Conservation (phyloP, 371 early-diverging fungal genomes). For the Funneliformis caledonium region DNA sequence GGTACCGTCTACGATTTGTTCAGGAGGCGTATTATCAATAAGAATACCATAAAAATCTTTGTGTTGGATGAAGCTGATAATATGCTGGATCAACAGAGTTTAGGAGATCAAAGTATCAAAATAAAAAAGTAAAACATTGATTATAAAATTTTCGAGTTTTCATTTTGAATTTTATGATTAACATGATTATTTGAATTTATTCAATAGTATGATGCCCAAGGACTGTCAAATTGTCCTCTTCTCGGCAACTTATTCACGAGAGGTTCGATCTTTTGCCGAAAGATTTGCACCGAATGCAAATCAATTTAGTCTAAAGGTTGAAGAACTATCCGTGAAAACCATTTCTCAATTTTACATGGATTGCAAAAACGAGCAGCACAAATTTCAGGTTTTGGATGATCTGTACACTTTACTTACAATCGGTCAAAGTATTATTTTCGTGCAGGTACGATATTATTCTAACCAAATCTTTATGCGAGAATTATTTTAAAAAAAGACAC, state of each 20-base stretch:
- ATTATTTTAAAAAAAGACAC: background rate
- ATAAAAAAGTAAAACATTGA: conserved; percentile 67
- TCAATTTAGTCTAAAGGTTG: conserved; percentile 81
- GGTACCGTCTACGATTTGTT: conserved; percentile 86
- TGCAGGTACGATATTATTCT: conserved; percentile 58
- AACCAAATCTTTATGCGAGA: background rate
- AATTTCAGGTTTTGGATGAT: conserved; percentile 79
- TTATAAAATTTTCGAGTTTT: background rate
- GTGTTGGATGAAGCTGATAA: conserved; percentile 96
- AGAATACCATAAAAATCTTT: conserved; percentile 69
- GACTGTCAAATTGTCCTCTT: conserved; percentile 88
- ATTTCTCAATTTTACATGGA: conserved; percentile 98
- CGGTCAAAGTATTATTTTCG: conserved; percentile 98
- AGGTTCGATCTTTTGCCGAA: conserved; percentile 78
- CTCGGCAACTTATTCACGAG: conserved; percentile 94
- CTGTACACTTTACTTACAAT: conserved; percentile 93
- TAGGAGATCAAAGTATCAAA: conserved; percentile 85
- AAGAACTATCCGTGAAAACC: conserved; percentile 92
- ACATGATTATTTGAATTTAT: background rate
- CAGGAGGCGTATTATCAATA: conserved; percentile 62
- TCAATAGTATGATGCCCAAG: conserved; percentile 61
- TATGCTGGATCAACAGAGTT: conserved; percentile 88
- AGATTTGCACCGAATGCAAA: conserved; percentile 85
- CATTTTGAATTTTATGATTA: background rate
- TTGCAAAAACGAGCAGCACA: conserved; percentile 77